A percentile compares a stretch with the other conserved stretches of the same genome.
phyloP scores from a whole-genome alignment of 495 filamentous ascomycete species.

The Penicillium roqueforti region DNA sequence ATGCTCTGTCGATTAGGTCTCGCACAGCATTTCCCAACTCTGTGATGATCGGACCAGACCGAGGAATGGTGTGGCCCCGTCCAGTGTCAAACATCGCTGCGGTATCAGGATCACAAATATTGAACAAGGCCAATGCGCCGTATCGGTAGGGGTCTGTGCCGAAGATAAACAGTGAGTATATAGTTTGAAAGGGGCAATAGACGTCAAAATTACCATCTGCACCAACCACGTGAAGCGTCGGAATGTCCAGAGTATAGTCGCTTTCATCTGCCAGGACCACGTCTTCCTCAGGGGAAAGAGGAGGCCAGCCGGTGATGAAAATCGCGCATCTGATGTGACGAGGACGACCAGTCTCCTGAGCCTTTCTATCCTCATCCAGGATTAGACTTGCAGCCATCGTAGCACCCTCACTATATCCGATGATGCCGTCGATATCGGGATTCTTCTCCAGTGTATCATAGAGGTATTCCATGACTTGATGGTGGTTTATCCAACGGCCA shows the following conservation, averaged over 20 bases:
- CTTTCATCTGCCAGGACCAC: slow-evolving; percentile 47
- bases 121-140: slow-evolving; percentile 51
- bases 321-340: slow-evolving; percentile 52
- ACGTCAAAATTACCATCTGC: slow-evolving; percentile 34
- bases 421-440: slow-evolving; percentile 41
- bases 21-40: slow-evolving; percentile 26
- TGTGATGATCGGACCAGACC: slow-evolving; percentile 35
- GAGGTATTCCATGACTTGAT: slow-evolving; percentile 26
- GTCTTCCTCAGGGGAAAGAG: slow-evolving; percentile 41
- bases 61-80: slow-evolving; percentile 53
- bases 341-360: slow-evolving; percentile 31
- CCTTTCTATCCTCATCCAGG: slow-evolving; percentile 42
- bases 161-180: neutral
- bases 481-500: slow-evolving; percentile 20
- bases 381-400: slow-evolving; percentile 52
- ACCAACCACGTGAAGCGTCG: slow-evolving; percentile 54
- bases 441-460: slow-evolving; percentile 23
- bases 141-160: slow-evolving; percentile 48
- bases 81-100: slow-evolving; percentile 54
- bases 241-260: slow-evolving; percentile 44
- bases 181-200: neutral
- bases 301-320: slow-evolving; percentile 54
- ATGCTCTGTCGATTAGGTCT: slow-evolving; percentile 16
- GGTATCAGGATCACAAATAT: slow-evolving; percentile 48
- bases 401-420: slow-evolving; percentile 60